Conservation (phyloP, 176 grass and related monocot species). For the Phoenix dactylifera region DNA sequence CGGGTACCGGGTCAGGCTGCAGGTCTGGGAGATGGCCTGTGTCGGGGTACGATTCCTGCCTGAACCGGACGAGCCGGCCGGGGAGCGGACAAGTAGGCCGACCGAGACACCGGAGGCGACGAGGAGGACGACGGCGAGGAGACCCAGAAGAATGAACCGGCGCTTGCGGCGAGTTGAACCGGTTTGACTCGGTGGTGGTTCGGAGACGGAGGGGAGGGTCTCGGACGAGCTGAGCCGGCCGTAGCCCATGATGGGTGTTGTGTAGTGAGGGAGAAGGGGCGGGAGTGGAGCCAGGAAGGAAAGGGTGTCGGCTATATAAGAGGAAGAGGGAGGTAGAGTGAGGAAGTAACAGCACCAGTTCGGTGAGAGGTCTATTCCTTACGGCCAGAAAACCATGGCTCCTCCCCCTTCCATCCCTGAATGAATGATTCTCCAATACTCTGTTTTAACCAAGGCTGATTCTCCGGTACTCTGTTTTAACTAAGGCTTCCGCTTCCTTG, state of each 20-base stretch:
- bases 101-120: background rate
- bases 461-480: no score
- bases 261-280: background rate
- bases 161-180: background rate
- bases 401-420: no score
- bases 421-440: no score
- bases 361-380: slow-evolving; percentile 9
- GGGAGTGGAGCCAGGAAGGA: background rate
- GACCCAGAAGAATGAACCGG: background rate
- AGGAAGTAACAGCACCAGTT: background rate
- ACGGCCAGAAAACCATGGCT: background rate
- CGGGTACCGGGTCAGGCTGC: slow-evolving; percentile 12
- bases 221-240: slow-evolving; percentile 13
- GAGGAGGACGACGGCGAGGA: background rate
- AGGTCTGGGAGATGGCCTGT: slow-evolving; percentile 3
- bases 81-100: background rate
- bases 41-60: background rate
- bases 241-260: slow-evolving; percentile 1
- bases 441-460: no score
- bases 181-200: background rate
- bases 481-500: no score
- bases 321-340: background rate
- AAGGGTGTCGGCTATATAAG: background rate
- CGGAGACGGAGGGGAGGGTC: slow-evolving; percentile 1
- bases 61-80: background rate